Percentiles rank a stretch among this genome's conserved stretches.
phyloP scores from a whole-genome alignment of 192 early-diverging fungal genomes.

The Phlyctochytrium arcticum region DNA sequence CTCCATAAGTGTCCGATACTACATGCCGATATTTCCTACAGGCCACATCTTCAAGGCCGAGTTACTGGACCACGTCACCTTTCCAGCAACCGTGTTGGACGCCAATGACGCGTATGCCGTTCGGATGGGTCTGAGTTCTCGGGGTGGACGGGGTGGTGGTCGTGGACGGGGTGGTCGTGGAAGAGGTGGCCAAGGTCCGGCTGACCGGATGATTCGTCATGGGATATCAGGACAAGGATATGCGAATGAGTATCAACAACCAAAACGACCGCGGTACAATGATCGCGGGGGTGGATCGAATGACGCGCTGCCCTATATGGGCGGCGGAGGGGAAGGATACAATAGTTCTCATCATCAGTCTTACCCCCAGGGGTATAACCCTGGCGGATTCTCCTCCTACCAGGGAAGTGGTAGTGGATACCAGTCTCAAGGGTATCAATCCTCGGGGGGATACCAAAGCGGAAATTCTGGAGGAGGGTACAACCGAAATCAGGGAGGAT shows the following conservation, averaged over 20 bases:
- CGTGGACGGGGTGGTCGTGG: slow-evolving; percentile 16
- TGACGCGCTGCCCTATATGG: too few relatives aligned
- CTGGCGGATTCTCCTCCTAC: neutral
- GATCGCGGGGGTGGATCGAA: too few relatives aligned
- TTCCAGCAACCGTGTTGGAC: slow-evolving; percentile 19
- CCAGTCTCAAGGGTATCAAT: neutral
- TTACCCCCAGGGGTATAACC: neutral
- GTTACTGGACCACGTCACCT: slow-evolving; percentile 14
- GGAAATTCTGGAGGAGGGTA: too few relatives aligned
- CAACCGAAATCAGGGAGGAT: too few relatives aligned
- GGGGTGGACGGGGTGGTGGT: slow-evolving; percentile 23
- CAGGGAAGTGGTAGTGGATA: neutral
- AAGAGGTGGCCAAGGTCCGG: neutral
- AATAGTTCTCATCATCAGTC: too few relatives aligned
- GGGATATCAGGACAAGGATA: slow-evolving; percentile 2
- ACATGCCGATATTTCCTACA: slow-evolving; percentile 36
- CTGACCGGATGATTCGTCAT: neutral
- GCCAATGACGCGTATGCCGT: slow-evolving; percentile 38
- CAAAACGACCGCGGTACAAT: slow-evolving; percentile 15
- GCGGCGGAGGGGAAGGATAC: too few relatives aligned
- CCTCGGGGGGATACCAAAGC: slow-evolving; percentile 1
- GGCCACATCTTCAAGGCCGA: slow-evolving; percentile 28
- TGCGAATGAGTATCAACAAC: neutral
- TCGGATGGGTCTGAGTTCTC: slow-evolving; percentile 20
- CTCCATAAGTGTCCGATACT: slow-evolving; percentile 35